Percentiles rank a stretch among this genome's conserved stretches.
These are phyloP conservation scores for Coffea humblotiana DNA, from an alignment of 305 asterid genomes.

Conservation along the genomic window DNA sequence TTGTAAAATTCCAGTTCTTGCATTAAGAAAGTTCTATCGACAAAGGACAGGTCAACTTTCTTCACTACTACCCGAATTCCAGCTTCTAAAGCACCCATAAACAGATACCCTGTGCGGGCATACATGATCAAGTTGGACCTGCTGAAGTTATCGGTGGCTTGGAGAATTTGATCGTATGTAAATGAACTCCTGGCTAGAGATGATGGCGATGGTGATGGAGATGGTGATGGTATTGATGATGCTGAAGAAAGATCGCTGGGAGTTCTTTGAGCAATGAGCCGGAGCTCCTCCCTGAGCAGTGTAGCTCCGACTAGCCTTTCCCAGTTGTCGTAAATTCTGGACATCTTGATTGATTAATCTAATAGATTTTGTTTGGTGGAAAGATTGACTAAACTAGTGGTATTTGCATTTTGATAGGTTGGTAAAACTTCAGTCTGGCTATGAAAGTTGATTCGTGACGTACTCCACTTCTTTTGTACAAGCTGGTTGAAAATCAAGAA, in stretches of 20 bases:
- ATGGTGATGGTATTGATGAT: not conserved
- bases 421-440: too few species aligned
- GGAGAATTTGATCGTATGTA: constrained; percentile 60
- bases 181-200: constrained; percentile 14
- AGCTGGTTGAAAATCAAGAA: too few species aligned
- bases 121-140: constrained; percentile 51
- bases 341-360: not conserved
- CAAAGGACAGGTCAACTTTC: constrained; percentile 18
- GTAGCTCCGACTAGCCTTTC: constrained; percentile 12
- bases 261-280: not conserved
- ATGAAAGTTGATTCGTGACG: too few species aligned
- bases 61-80: constrained; percentile 58
- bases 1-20: too few species aligned
- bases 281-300: constrained; percentile 13
- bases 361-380: too few species aligned
- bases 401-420: too few species aligned
- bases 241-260: constrained; percentile 9
- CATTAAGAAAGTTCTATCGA: too few species aligned
- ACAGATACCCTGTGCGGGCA: constrained; percentile 76
- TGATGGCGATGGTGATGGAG: not conserved
- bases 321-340: constrained; percentile 9
- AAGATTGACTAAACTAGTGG: too few species aligned
- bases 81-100: constrained; percentile 55
- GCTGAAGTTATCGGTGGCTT: constrained; percentile 53
- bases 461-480: too few species aligned